Conservation (phyloP, 2,329 filamentous ascomycete genomes). For the Aureobasidium vineae region DNA sequence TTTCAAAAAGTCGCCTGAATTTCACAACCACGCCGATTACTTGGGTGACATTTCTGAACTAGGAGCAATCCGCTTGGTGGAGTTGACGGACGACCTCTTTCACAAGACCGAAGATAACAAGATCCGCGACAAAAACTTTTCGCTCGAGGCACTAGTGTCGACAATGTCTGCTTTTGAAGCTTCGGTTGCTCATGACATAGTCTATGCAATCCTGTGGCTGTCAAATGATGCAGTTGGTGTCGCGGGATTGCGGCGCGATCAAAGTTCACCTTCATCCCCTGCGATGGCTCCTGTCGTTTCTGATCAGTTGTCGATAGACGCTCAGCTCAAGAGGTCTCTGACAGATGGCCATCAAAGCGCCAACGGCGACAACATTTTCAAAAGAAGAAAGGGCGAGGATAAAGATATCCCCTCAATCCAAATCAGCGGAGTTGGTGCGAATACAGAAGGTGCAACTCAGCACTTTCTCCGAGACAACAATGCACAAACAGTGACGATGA, state of each 20-base stretch:
- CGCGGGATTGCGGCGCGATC: not conserved
- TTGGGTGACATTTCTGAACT: constrained; percentile 7
- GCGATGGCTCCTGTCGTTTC: not conserved
- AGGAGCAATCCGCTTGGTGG: constrained; percentile 17
- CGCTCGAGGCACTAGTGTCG: constrained; percentile 10
- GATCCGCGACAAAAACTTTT: constrained; percentile 14
- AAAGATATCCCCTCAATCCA: not conserved
- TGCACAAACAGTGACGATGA: constrained; percentile 1
- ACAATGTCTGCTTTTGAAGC: constrained; percentile 25
- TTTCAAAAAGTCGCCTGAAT: constrained; percentile 5
- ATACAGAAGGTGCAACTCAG: not conserved
- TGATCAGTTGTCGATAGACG: not conserved
- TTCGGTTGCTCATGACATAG: constrained; percentile 20
- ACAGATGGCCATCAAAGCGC: not conserved
- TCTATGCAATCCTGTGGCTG: constrained; percentile 27
- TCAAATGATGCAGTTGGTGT: constrained; percentile 26
- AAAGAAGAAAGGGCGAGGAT: constrained; percentile 10
- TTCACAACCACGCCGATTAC: constrained; percentile 14
- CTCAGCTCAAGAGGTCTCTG: constrained; percentile 1
- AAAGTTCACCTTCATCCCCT: not conserved
- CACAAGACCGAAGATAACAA: constrained; percentile 14
- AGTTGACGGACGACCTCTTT: constrained; percentile 16
- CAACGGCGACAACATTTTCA: constrained; percentile 9
- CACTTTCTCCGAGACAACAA: not conserved
- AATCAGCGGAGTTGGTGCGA: not conserved